phyloP scores from a whole-genome alignment of 129 eudicot genomes.

The Oenanthe sinensis region DNA sequence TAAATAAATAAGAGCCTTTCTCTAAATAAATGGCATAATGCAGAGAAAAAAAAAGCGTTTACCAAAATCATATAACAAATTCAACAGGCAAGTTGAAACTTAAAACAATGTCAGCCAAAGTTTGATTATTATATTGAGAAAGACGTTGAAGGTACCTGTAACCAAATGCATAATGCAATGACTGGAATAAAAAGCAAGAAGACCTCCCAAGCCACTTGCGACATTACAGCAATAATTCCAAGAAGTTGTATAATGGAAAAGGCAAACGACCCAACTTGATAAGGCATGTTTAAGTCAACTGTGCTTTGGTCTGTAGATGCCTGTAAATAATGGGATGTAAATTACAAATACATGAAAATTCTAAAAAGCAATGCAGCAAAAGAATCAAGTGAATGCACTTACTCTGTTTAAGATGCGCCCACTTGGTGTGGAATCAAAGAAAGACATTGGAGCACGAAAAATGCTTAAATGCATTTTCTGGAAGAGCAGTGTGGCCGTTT shows the following conservation, averaged over 20 bases:
- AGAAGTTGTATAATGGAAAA: slow-evolving; percentile 58
- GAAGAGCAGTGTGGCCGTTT: slow-evolving; percentile 69
- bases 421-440: slow-evolving; percentile 92
- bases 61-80: not conserved
- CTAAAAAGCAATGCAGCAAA: not conserved
- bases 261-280: slow-evolving; percentile 38
- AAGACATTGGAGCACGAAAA: slow-evolving; percentile 95
- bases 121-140: not conserved
- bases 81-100: not conserved
- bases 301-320: slow-evolving; percentile 91
- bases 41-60: not conserved
- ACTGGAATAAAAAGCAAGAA: slow-evolving; percentile 72
- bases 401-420: slow-evolving; percentile 82
- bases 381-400: slow-evolving; percentile 16
- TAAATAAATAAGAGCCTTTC: not conserved
- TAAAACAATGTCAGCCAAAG: not conserved
- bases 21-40: not conserved
- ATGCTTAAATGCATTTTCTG: slow-evolving; percentile 68
- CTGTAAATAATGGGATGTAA: slow-evolving; percentile 23
- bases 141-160: slow-evolving; percentile 42
- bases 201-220: slow-evolving; percentile 86
- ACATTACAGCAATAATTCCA: slow-evolving; percentile 73
- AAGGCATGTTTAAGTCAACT: slow-evolving; percentile 58
- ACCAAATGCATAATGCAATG: slow-evolving; percentile 48
- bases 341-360: not conserved